Evolutionary conservation across 2,329 filamentous ascomycete genomes (phyloP), one percentile per base, ranked within the genome.

Genomic region (Monosporascus sp.): DNA sequence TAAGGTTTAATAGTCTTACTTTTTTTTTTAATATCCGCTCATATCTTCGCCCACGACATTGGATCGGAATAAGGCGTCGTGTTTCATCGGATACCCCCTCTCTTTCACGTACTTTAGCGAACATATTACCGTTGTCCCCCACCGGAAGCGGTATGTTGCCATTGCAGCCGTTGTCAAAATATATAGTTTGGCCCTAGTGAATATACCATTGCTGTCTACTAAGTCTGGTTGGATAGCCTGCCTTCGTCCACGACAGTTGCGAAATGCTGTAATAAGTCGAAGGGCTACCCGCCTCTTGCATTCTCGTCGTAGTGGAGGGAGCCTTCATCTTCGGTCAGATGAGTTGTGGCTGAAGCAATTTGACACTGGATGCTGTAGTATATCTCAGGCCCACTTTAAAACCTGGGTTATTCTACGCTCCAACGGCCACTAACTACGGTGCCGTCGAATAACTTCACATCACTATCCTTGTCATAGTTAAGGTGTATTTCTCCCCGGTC

Each of bases 1-100:
- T 20, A 67, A 67, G 60, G 59, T 54, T 37, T 66, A 62, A 27
- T 9, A 2, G 22, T 22, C 5, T 25, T 45, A 27, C 20, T 43
- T 46, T 25, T 37, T 37, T 50, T 18, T 15, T 39, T 50, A 39
- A 43, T 43, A 11, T 43, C 18, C 8, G 3, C 39, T 43, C 39
- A 6, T 20, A 20, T 20, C 39, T 43, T 1, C 39, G 5, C 5
- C 39, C 39, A 20, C 39, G 39, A 15, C n/a, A 14, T n/a, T 46
- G 5, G 24, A 46, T 17, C 43, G 43, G 43, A 22, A 31, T n/a
- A 46, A 27, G 24, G 24, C 43, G 8, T 31, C 14, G 22, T 27
- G 24, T n/a, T 15, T 31, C 14, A 14, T 46, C 20, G 41, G 41
- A 46, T 25, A 46, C 22, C 22, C 43, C 43, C 14, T n/a, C 11